These are phyloP conservation scores for Cryptosporidium baileyi DNA, from an alignment of 169 alveolate species.

Conservation along the genomic window DNA sequence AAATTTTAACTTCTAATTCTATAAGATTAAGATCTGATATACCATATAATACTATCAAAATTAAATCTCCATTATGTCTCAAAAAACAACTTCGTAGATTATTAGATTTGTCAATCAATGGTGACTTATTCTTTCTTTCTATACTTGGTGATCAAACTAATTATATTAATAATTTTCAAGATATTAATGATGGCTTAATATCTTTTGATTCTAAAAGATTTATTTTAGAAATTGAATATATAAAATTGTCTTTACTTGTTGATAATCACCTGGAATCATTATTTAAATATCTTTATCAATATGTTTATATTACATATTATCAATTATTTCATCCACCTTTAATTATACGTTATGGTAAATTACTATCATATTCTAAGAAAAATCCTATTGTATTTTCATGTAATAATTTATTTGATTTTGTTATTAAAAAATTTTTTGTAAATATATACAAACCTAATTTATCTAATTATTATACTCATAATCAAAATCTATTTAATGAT, in stretches of 20 bases:
- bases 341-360: background rate
- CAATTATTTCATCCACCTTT: constrained; percentile 49
- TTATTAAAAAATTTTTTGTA: background rate
- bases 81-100: constrained; percentile 30
- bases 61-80: constrained; percentile 36
- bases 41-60: constrained; percentile 1
- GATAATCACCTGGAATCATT: constrained; percentile 15
- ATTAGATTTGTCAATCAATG: constrained; percentile 44
- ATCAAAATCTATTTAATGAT: background rate
- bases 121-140: constrained; percentile 18
- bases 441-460: background rate
- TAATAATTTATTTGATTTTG: constrained; percentile 20
- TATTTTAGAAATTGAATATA: constrained; percentile 18
- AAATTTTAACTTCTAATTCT: background rate
- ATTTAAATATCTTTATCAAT: constrained; percentile 15
- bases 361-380: constrained; percentile 28
- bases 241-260: background rate
- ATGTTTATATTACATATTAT: constrained; percentile 8
- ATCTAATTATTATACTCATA: background rate
- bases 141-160: constrained; percentile 23
- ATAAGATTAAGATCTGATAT: constrained; percentile 44
- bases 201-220: constrained; percentile 42
- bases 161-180: background rate
- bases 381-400: constrained; percentile 32
- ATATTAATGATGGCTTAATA: constrained; percentile 40